phyloP scores from a whole-genome alignment of 805 yeast species.

The Lachancea cidri region DNA sequence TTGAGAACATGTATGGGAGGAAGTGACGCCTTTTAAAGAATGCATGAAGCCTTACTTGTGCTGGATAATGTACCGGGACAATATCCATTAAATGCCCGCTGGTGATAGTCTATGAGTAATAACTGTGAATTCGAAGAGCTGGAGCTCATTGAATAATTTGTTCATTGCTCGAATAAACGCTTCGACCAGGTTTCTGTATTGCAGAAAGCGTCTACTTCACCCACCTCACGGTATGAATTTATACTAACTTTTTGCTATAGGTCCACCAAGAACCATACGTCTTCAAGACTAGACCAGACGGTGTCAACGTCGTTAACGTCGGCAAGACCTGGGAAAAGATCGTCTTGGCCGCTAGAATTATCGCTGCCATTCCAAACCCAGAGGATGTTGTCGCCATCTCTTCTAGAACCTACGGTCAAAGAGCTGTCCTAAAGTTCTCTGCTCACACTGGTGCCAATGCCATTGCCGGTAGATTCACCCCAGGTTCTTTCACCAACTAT shows the following conservation, averaged over 20 bases:
- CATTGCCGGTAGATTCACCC: conserved; percentile 99
- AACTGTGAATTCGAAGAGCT: no score
- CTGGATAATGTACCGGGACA: no score
- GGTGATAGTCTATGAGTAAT: no score
- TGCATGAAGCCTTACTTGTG: no score
- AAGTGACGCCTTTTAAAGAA: no score
- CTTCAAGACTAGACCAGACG: conserved; percentile 98
- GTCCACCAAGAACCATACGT: conserved; percentile 97
- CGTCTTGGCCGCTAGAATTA: conserved; percentile 98
- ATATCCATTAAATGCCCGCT: no score
- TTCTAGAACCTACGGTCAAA: conserved; percentile 99
- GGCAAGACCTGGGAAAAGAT: conserved; percentile 99
- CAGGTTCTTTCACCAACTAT: conserved; percentile 99
- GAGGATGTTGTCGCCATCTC: conserved; percentile 98
- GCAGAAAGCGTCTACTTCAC: no score
- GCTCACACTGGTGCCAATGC: conserved; percentile 99
- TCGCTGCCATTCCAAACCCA: conserved; percentile 98
- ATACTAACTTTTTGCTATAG: conserved; percentile 34
- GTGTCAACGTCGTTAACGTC: conserved; percentile 96
- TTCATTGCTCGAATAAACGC: no score
- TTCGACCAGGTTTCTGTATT: no score
- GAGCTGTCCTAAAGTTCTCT: conserved; percentile 99
- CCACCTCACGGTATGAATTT: no score
- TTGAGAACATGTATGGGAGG: not conserved
- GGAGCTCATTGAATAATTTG: no score